Evolutionary conservation across 1,284 basidiomycete genomes (phyloP).

Genomic region (Caloboletus inedulis): DNA sequence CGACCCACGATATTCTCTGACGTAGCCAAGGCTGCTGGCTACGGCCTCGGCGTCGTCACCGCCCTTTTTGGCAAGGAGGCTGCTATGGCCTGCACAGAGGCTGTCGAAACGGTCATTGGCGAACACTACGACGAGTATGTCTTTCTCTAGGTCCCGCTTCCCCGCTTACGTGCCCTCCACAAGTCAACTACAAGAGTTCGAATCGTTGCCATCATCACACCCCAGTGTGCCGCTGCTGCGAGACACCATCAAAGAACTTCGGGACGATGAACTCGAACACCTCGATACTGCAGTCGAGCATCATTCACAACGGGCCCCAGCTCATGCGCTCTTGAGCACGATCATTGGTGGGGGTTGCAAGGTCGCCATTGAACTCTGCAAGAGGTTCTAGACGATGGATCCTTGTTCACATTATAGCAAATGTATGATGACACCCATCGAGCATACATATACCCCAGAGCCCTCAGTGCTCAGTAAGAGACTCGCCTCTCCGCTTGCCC

Average conservation of each 20-base stretch:
- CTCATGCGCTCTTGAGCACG: slow-evolving; percentile 85
- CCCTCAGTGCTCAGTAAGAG: slow-evolving; percentile 32
- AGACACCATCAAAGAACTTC: slow-evolving; percentile 79
- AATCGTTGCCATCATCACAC: slow-evolving; percentile 59
- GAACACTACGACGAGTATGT: slow-evolving; percentile 98
- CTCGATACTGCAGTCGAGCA: slow-evolving; percentile 90
- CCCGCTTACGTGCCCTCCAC: slow-evolving; percentile 6
- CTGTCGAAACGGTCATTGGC: slow-evolving; percentile 96
- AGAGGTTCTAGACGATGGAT: slow-evolving; percentile 53
- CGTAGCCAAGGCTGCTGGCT: slow-evolving; percentile 83
- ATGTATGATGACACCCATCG: neutral
- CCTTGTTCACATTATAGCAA: neutral
- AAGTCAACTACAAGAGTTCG: slow-evolving; percentile 75
- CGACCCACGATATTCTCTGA: slow-evolving; percentile 84
- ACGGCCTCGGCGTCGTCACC: slow-evolving; percentile 80
- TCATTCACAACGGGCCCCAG: slow-evolving; percentile 87
- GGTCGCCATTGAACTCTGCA: slow-evolving; percentile 87
- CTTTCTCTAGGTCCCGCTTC: neutral
- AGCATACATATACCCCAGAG: neutral
- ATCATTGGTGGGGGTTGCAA: slow-evolving; percentile 86
- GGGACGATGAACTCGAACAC: slow-evolving; percentile 95
- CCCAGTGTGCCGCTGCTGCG: slow-evolving; percentile 78
- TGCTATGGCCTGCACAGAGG: slow-evolving; percentile 98
- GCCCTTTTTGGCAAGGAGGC: slow-evolving; percentile 90
- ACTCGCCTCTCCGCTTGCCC: slow-evolving; percentile 44